Evolutionary conservation across 108 stramenopile genomes (phyloP).

Genomic region (Aureococcus anophagefferens): DNA sequence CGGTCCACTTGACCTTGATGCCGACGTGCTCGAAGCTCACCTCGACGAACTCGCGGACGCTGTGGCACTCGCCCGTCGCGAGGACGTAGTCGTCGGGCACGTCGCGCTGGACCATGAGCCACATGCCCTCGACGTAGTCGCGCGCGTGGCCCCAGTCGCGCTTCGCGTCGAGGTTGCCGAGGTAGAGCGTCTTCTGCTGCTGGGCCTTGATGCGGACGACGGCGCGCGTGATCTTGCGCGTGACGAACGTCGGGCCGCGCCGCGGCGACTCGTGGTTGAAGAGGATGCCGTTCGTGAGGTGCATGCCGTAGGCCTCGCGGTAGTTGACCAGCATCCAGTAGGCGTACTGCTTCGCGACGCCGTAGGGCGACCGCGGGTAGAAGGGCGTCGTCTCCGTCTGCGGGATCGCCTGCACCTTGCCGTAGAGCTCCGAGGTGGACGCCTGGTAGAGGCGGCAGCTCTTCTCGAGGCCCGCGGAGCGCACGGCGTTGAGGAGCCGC

Average conservation of each 20-base stretch:
- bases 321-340: conserved; percentile 98
- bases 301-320: conserved; percentile 97
- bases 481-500: conserved; percentile 95
- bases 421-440: conserved; percentile 94
- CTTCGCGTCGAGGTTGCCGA: conserved; percentile 96
- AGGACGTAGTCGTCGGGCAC: conserved; percentile 92
- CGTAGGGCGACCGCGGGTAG: conserved; percentile 98
- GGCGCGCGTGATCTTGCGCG: conserved; percentile 89
- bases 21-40: conserved; percentile 74
- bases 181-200: conserved; percentile 73
- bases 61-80: conserved; percentile 93
- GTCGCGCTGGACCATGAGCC: conserved; percentile 95
- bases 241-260: conserved; percentile 95
- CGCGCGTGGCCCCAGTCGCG: conserved; percentile 99
- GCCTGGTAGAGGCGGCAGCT: conserved; percentile 84
- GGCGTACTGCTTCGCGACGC: conserved; percentile 96
- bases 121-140: conserved; percentile 98
- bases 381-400: conserved; percentile 98
- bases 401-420: conserved; percentile 94
- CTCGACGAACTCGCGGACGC: conserved; percentile 94
- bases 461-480: conserved; percentile 58
- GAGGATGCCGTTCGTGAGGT: conserved; percentile 88
- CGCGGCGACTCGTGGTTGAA: conserved; percentile 98
- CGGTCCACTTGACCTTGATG: conserved; percentile 76
- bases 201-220: conserved; percentile 78